Evolutionary conservation across 2,329 filamentous ascomycete genomes (phyloP), one percentile per base, ranked within the genome.

Genomic region (Pseudocercospora pini-densiflorae): DNA sequence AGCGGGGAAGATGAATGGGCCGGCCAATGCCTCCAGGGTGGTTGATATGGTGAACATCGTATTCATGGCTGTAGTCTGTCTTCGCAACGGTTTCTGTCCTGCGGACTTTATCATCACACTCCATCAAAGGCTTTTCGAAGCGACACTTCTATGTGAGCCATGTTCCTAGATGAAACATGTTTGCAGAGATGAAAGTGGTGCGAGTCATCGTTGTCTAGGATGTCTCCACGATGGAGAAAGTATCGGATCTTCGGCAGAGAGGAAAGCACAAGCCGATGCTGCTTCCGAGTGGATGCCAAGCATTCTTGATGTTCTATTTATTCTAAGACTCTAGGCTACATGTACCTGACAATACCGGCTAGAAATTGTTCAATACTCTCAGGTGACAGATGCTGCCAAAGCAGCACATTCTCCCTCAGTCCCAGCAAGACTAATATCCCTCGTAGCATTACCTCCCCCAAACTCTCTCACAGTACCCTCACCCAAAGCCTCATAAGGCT

Each of bases 401-500:
- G n/a, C 47, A 51, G 14, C 47, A 51, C 47, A 51, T 27, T 51
- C 47, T 5, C 9, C 9, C 21, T 55, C 51, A 24, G 19, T 51
- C 47, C 1, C 47, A 51, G 21, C 47, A 51, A 51, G 3, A 51
- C 47, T 51, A 51, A 51, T 24, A 51, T 51, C 19, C 47, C 14
- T 51, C 21, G 19, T 21, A 51, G 47, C 47, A 24, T 14, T 14
- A 2, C 3, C 47, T 24, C 5, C 47, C 23, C 47, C 47, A 51
- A 51, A 51, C 12, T 51, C 47, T 21, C 21, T 51, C 47, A 51
- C 47, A 51, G 19, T 51, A 9, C 47, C 23, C 19, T 51, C 47
- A 23, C 47, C 47, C 14, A 51, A 51, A 4, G 5, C 8, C 10
- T 64, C 57, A 43, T 70, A 71, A n/a, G 36, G 49, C 19, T 67